Conservation (phyloP, 2,329 filamentous ascomycete genomes). For the Chrysoporthe puriensis region DNA sequence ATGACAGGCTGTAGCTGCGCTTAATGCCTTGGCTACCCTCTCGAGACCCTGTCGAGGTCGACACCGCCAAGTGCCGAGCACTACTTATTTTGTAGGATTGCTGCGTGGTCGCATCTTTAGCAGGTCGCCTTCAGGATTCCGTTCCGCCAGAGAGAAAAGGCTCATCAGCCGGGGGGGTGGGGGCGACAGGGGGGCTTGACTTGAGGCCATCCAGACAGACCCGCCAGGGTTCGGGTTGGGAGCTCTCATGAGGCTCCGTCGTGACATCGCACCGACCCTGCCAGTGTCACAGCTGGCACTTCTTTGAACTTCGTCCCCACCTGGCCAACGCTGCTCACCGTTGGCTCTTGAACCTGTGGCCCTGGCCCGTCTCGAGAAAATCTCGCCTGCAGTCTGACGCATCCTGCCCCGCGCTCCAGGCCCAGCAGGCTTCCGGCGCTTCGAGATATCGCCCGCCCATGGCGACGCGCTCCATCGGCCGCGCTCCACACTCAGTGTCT, state of each 20-base stretch:
- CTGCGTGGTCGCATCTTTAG: too few relatives aligned
- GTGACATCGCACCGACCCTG: not conserved
- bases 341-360: not conserved
- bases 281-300: not conserved
- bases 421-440: not conserved
- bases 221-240: too few relatives aligned
- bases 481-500: not conserved
- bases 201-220: too few relatives aligned
- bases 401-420: not conserved
- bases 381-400: not conserved
- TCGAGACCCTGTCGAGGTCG: not conserved
- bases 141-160: too few relatives aligned
- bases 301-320: not conserved
- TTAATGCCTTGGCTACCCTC: not conserved
- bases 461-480: too few relatives aligned
- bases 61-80: not conserved
- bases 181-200: too few relatives aligned
- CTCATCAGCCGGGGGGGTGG: too few relatives aligned
- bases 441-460: not conserved
- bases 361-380: not conserved
- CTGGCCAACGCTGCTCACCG: not conserved
- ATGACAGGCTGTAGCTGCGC: not conserved
- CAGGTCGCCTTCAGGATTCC: too few relatives aligned
- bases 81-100: not conserved
- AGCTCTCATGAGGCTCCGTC: not conserved